phyloP scores from a whole-genome alignment of 805 yeast genomes.

The Candida berthetii region DNA sequence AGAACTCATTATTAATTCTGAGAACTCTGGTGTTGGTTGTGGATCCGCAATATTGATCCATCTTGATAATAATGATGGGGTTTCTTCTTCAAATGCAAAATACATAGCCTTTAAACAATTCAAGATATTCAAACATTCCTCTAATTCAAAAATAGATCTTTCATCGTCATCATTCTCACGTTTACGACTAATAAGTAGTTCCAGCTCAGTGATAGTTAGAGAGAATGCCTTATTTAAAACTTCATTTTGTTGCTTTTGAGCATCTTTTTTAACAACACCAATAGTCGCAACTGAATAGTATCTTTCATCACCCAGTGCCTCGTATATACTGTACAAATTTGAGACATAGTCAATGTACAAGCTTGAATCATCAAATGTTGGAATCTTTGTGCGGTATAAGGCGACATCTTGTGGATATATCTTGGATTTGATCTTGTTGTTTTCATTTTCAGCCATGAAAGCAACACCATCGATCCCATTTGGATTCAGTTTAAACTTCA shows the following conservation, averaged over 20 bases:
- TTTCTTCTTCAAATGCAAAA: slow-evolving; percentile 30
- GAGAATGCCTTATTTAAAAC: slow-evolving; percentile 29
- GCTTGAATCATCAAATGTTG: slow-evolving; percentile 33
- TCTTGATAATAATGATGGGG: slow-evolving; percentile 35
- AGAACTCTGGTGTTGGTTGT: slow-evolving; percentile 48
- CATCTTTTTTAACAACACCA: slow-evolving; percentile 28
- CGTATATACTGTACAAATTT: slow-evolving; percentile 45
- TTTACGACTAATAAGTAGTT: slow-evolving; percentile 23
- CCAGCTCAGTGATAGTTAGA: slow-evolving; percentile 26
- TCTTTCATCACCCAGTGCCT: slow-evolving; percentile 38
- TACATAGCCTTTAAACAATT: slow-evolving; percentile 52
- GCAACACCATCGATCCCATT: slow-evolving; percentile 32
- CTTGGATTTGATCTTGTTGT: slow-evolving; percentile 14
- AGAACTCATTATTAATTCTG: slow-evolving; percentile 35
- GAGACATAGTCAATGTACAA: slow-evolving; percentile 42
- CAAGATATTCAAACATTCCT: slow-evolving; percentile 44
- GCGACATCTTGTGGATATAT: slow-evolving; percentile 34
- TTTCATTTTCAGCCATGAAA: slow-evolving; percentile 26
- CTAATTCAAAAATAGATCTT: slow-evolving; percentile 28
- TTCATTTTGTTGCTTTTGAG: slow-evolving; percentile 26
- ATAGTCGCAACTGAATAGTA: slow-evolving; percentile 33
- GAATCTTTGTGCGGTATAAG: slow-evolving; percentile 32
- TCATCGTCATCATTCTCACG: slow-evolving; percentile 23
- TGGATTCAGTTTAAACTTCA: slow-evolving; percentile 43
- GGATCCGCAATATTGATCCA: slow-evolving; percentile 73